Percentiles rank a stretch among this genome's conserved stretches.
Conservation (phyloP, 164 flowering plant genomes). For the Warburgia ugandensis region DNA sequence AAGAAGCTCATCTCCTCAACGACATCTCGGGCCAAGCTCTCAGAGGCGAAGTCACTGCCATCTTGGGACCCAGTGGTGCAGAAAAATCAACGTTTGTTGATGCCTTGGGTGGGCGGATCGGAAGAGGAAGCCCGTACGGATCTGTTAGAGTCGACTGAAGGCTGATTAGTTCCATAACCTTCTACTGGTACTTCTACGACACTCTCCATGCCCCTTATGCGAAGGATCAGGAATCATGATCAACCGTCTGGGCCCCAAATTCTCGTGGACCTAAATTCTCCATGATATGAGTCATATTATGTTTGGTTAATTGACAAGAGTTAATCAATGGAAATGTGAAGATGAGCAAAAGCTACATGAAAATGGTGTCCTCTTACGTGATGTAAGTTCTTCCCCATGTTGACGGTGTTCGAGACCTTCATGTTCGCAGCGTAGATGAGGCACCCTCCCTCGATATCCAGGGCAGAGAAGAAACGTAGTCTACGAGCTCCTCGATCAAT, state of each 20-base stretch:
- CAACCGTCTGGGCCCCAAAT: too few relatives aligned
- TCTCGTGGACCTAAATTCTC: too few relatives aligned
- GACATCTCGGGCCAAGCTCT: conserved; percentile 72
- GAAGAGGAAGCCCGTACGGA: conserved; percentile 69
- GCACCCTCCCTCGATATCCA: conserved; percentile 65
- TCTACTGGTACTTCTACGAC: too few relatives aligned
- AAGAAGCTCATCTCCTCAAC: conserved; percentile 66
- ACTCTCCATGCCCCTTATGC: too few relatives aligned
- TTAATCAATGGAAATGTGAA: too few relatives aligned
- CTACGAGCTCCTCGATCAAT: conserved; percentile 55
- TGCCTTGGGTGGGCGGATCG: conserved; percentile 72
- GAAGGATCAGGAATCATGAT: too few relatives aligned
- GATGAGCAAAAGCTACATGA: conserved; percentile 75
- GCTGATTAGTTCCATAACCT: conserved; percentile 28
- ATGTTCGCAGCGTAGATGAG: conserved; percentile 82
- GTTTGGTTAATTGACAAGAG: too few relatives aligned
- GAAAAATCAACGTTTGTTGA: conserved; percentile 82
- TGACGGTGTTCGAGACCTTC: conserved; percentile 73
- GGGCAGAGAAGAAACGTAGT: conserved; percentile 56
- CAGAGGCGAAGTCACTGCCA: conserved; percentile 69
- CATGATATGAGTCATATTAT: too few relatives aligned
- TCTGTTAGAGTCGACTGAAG: conserved; percentile 58
- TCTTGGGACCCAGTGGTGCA: conserved; percentile 82
- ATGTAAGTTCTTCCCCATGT: conserved; percentile 83
- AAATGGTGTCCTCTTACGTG: conserved; percentile 70